Evolutionary conservation across 768 basidiomycete species (phyloP).

Genomic region (Leccinum broughii): DNA sequence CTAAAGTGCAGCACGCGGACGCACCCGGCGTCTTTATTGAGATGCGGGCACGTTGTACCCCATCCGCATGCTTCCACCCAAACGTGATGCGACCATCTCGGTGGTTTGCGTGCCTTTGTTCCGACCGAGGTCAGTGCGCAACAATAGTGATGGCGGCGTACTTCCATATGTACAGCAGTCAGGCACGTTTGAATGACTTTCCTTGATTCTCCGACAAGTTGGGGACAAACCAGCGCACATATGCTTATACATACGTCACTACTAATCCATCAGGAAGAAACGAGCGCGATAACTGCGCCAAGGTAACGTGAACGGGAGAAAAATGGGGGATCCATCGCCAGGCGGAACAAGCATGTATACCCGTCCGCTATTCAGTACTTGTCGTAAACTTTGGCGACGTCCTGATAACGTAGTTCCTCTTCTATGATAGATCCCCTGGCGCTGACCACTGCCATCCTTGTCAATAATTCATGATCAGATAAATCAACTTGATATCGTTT

Average conservation of each 20-base stretch:
- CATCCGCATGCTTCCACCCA: constrained; percentile 8
- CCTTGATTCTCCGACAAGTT: background rate
- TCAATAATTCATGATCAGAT: background rate
- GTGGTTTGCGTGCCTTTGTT: constrained; percentile 4
- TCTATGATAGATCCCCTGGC: constrained; percentile 5
- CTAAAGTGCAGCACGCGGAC: background rate
- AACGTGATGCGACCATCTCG: constrained; percentile 9
- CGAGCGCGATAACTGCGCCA: background rate
- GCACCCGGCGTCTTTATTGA: constrained; percentile 1
- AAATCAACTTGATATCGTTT: background rate
- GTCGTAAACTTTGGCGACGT: background rate
- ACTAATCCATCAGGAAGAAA: background rate
- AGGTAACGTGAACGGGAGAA: constrained; percentile 1
- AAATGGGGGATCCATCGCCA: background rate
- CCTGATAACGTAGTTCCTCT: background rate
- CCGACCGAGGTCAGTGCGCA: background rate
- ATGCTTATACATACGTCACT: background rate
- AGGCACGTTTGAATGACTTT: background rate
- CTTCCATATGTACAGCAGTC: constrained; percentile 1
- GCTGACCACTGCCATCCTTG: constrained; percentile 12
- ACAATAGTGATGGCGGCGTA: background rate
- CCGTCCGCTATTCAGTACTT: background rate
- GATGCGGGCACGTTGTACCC: constrained; percentile 6
- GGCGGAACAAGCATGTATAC: background rate
- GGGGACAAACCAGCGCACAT: background rate